phyloP scores from a whole-genome alignment of 192 early-diverging fungal species.

The Coemansia sp. region DNA sequence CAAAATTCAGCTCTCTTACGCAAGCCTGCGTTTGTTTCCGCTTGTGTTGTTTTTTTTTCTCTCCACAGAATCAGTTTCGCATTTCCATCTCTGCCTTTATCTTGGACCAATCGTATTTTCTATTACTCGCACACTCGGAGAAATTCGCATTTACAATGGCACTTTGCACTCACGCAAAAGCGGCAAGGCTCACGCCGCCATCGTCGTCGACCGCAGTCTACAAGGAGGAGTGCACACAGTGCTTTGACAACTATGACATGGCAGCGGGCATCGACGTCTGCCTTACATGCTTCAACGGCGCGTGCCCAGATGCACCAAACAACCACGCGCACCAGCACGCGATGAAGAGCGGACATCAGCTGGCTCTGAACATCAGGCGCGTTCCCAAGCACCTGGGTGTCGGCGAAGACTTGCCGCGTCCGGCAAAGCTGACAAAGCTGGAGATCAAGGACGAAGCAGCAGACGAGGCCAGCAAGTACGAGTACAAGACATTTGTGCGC shows the following conservation, averaged over 20 bases:
- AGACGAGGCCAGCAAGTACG: slow-evolving; percentile 71
- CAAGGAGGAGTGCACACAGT: slow-evolving; percentile 96
- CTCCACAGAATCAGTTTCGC: not conserved
- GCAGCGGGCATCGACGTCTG: slow-evolving; percentile 88
- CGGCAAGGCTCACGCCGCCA: slow-evolving; percentile 27
- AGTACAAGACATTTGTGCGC: slow-evolving; percentile 70
- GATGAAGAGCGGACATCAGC: slow-evolving; percentile 70
- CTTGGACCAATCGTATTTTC: too few species aligned
- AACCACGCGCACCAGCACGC: slow-evolving; percentile 80
- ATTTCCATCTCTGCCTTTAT: not conserved
- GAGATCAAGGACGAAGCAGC: slow-evolving; percentile 75
- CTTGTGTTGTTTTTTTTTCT: too few species aligned
- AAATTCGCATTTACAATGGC: slow-evolving; percentile 9
- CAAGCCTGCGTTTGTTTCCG: not conserved
- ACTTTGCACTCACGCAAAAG: slow-evolving; percentile 36
- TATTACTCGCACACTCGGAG: not conserved
- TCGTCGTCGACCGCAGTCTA: slow-evolving; percentile 55
- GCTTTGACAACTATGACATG: slow-evolving; percentile 83
- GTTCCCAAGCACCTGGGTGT: slow-evolving; percentile 39
- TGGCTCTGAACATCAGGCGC: slow-evolving; percentile 85
- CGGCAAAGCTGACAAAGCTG: slow-evolving; percentile 89
- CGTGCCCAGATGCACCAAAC: slow-evolving; percentile 66
- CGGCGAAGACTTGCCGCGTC: slow-evolving; percentile 24
- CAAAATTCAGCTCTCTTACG: not conserved
- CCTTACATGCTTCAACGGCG: slow-evolving; percentile 93